phyloP scores from a whole-genome alignment of 352 stramenopile genomes.

The Globisporangium apiculatum region DNA sequence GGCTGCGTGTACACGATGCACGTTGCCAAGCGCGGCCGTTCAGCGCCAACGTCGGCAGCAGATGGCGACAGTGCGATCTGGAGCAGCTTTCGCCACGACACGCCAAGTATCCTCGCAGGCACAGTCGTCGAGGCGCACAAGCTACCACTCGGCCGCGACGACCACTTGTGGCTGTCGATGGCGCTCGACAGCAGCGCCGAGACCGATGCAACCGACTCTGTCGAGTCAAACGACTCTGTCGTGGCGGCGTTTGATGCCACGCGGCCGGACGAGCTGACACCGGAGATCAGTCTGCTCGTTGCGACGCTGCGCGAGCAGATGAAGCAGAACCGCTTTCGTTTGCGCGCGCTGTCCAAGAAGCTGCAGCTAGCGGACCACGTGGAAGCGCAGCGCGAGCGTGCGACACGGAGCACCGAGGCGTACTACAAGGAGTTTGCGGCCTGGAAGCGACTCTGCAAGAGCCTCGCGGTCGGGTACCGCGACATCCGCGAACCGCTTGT shows the following conservation, averaged over 20 bases:
- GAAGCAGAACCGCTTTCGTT: slow-evolving; percentile 55
- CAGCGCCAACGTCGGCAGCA: background rate
- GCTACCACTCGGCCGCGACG: slow-evolving; percentile 21
- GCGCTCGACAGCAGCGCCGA: slow-evolving; percentile 8
- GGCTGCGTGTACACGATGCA: slow-evolving; percentile 36
- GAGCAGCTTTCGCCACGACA: slow-evolving; percentile 60
- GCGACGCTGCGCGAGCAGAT: slow-evolving; percentile 74
- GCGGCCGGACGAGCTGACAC: slow-evolving; percentile 53
- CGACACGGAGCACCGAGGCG: slow-evolving; percentile 25
- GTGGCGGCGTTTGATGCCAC: too few relatives aligned
- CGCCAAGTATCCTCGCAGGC: slow-evolving; percentile 36
- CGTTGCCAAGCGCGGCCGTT: slow-evolving; percentile 4
- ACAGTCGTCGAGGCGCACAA: slow-evolving; percentile 38
- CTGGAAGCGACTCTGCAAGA: slow-evolving; percentile 74
- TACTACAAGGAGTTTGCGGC: slow-evolving; percentile 71
- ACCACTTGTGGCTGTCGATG: slow-evolving; percentile 53
- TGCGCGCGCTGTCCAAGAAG: slow-evolving; percentile 46
- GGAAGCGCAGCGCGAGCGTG: slow-evolving; percentile 14
- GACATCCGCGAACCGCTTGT: slow-evolving; percentile 13
- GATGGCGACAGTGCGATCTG: slow-evolving; percentile 16
- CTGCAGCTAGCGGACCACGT: slow-evolving; percentile 19
- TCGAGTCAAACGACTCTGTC: too few relatives aligned
- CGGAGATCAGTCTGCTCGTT: slow-evolving; percentile 66
- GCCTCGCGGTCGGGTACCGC: slow-evolving; percentile 55
- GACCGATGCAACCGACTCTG: too few relatives aligned